A percentile compares a stretch with the other conserved stretches of the same genome.
These are phyloP conservation scores for Nakazawaea ishiwadae DNA, from an alignment of 805 yeast genomes.

Conservation along the genomic window DNA sequence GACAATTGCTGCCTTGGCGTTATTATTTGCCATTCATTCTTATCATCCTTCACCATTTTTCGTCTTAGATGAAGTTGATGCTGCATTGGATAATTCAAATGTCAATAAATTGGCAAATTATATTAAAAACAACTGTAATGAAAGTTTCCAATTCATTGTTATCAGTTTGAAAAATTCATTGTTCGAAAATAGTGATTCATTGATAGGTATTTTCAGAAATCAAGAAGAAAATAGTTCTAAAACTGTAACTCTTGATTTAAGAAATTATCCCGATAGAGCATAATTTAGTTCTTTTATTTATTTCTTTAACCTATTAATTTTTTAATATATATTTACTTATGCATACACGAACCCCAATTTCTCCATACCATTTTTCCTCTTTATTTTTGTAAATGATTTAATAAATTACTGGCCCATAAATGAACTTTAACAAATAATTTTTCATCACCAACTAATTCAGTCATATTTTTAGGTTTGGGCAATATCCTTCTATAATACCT, in stretches of 20 bases:
- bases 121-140: constrained; percentile 68
- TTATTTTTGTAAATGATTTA: constrained; percentile 21
- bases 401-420: constrained; percentile 54
- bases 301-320: not conserved
- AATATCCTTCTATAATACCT: constrained; percentile 52
- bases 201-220: constrained; percentile 90
- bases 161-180: constrained; percentile 84
- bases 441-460: constrained; percentile 50
- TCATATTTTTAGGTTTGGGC: constrained; percentile 51
- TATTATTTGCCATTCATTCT: constrained; percentile 86
- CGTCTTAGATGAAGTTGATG: constrained; percentile 96
- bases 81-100: constrained; percentile 89
- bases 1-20: constrained; percentile 92
- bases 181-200: constrained; percentile 83
- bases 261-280: constrained; percentile 44
- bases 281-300: not conserved
- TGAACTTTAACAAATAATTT: constrained; percentile 54
- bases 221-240: constrained; percentile 68
- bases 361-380: no score
- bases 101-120: constrained; percentile 85
- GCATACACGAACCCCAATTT: no score
- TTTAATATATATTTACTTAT: not conserved
- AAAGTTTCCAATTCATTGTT: constrained; percentile 84
- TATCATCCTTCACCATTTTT: constrained; percentile 93
- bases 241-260: constrained; percentile 68